Percentiles rank a stretch among this genome's conserved stretches.
phyloP scores from a whole-genome alignment of 164 flowering plant species.

The Vitis rupestris region DNA sequence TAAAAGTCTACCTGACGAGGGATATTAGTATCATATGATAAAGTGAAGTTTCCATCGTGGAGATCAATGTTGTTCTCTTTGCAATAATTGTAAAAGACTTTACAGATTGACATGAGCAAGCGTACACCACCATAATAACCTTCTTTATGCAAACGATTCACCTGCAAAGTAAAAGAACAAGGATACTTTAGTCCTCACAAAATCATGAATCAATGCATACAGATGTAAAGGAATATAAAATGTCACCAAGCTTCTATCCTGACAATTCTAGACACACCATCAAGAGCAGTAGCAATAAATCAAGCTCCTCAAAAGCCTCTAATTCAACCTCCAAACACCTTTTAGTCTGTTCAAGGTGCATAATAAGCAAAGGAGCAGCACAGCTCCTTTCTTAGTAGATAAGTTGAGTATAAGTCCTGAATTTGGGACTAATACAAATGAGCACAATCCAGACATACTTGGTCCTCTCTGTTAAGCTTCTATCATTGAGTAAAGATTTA shows the following conservation, averaged over 20 bases:
- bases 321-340: too few relatives aligned
- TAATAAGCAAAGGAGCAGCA: too few relatives aligned
- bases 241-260: background rate
- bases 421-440: too few relatives aligned
- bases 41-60: constrained; percentile 58
- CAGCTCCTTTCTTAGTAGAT: too few relatives aligned
- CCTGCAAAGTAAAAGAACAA: constrained; percentile 36
- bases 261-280: background rate
- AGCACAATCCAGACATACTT: too few relatives aligned
- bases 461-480: too few relatives aligned
- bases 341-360: too few relatives aligned
- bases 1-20: constrained; percentile 78
- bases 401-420: too few relatives aligned
- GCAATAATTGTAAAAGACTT: constrained; percentile 69
- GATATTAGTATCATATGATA: constrained; percentile 90
- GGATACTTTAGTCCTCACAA: background rate
- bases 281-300: too few relatives aligned
- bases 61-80: constrained; percentile 59
- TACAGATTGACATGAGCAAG: constrained; percentile 87
- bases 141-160: constrained; percentile 64
- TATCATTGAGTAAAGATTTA: too few relatives aligned
- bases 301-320: too few relatives aligned
- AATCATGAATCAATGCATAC: background rate
- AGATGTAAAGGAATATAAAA: background rate
- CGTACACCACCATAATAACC: constrained; percentile 98